Base-by-base conservation (phyloP, 495 filamentous ascomycete species). In the Platismatia glauca region DNA sequence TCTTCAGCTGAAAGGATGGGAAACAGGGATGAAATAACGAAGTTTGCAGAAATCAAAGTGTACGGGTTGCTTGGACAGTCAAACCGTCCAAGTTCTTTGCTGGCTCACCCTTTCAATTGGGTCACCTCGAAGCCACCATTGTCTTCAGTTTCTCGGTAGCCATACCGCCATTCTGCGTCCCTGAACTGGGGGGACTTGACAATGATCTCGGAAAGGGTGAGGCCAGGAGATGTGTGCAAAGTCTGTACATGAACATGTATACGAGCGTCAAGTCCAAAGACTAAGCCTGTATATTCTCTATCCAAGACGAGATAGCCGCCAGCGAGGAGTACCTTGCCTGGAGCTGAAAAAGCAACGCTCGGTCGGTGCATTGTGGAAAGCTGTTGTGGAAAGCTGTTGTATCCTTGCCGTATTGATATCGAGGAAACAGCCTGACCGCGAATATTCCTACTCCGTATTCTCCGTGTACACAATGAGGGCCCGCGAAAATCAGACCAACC, bases 301-400 rank as follows among this genome's bases (percentile, higher is more conserved):
- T 97, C 95, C 29, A 98, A 86, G 12, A 97, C 91, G 16, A 98
- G 85, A 71, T 97, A 98, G 48, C 94, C 94, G 44, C 94, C 94
- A 56, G 92, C 90, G 20, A 98, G 81, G 53, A 98, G 81, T 50
- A 98, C 95, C 76, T 98, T 98, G 57, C 94, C 94, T 29, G 94
- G 94, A 3, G 95, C 92, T 64, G 93, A 97, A 66, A 95, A 81
- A 68, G 89, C 90, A 59, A 78, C 78, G 34, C 74, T 76, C 37
- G 72, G 57, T 27, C 43, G 55, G 38, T 34, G 44, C 65, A 60
- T 64, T 29, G 16, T 31, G 24, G 2, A 24, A 34, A 41, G 29
- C 4, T 11, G n/a, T n/a, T n/a, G n/a, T n/a, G n/a, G n/a, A n/a
- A n/a, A 58, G 9, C 34, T 35, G 9, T 15, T 57, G 34, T 18